These are phyloP conservation scores for Silene uniflora DNA, from an alignment of 148 eudicot species.

Conservation along the genomic window DNA sequence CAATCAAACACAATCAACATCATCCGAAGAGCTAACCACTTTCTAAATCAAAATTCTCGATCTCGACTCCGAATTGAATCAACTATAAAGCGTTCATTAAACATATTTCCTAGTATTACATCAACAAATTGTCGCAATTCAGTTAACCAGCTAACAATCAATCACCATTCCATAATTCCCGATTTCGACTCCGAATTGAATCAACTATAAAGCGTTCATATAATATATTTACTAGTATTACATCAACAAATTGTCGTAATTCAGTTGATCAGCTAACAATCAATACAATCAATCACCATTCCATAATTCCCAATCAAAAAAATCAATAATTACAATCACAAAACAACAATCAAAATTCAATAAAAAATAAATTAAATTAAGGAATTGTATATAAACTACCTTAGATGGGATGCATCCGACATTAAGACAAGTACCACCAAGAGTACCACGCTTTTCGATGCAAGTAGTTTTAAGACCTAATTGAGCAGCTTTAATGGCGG, in stretches of 20 bases:
- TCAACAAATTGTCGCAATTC: not conserved
- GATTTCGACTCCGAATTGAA: too few species aligned
- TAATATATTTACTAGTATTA: too few species aligned
- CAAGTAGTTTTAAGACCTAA: constrained; percentile 86
- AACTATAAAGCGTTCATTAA: too few species aligned
- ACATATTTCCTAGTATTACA: too few species aligned
- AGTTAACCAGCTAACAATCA: constrained; percentile 6
- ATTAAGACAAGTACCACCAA: constrained; percentile 94
- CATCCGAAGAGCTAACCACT: too few species aligned
- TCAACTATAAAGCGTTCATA: too few species aligned
- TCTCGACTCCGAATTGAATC: too few species aligned
- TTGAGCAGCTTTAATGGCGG: constrained; percentile 96
- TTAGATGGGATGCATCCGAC: constrained; percentile 96
- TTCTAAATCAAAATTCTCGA: too few species aligned
- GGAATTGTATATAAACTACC: constrained; percentile 31
- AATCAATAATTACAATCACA: not conserved
- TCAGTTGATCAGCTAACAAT: not conserved
- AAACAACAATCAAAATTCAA: not conserved
- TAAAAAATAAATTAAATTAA: not conserved
- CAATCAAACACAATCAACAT: too few species aligned
- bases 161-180: too few species aligned
- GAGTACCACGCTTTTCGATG: constrained; percentile 87
- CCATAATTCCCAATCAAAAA: not conserved
- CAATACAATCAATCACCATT: too few species aligned
- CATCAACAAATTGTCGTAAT: not conserved